A percentile compares a stretch with the other conserved stretches of the same genome.
These are phyloP conservation scores for Crithidia expoeki DNA, from an alignment of 208 protist species.

Conservation along the genomic window DNA sequence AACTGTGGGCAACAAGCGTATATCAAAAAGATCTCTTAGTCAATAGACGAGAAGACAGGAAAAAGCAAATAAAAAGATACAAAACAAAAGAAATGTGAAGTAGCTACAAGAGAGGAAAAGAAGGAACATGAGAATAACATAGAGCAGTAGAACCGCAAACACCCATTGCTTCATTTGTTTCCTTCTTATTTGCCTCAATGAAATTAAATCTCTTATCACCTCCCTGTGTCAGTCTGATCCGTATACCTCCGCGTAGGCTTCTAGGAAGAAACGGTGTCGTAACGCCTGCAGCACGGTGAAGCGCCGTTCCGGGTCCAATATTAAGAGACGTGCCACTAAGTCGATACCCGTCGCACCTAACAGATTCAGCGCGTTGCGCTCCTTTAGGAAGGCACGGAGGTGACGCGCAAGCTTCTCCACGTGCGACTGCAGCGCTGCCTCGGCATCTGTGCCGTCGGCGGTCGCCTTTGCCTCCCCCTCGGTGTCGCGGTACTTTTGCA, in stretches of 20 bases:
- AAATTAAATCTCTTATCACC: not conserved
- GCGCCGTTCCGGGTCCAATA: constrained; percentile 64
- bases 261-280: constrained; percentile 68
- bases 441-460: constrained; percentile 1
- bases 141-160: not conserved
- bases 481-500: constrained; percentile 28
- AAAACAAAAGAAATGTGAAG: constrained; percentile 7
- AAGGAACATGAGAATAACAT: not conserved
- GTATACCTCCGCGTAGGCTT: constrained; percentile 31
- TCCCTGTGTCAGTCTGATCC: constrained; percentile 2
- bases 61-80: not conserved
- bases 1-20: not conserved
- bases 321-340: constrained; percentile 54
- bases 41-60: constrained; percentile 20
- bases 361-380: constrained; percentile 43
- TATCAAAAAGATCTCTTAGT: not conserved
- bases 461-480: constrained; percentile 18
- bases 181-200: no score
- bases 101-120: constrained; percentile 8
- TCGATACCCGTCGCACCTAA: constrained; percentile 73
- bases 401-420: constrained; percentile 34
- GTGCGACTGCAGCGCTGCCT: constrained; percentile 22
- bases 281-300: constrained; percentile 63
- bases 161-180: no score
- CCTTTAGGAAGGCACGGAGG: constrained; percentile 39